A percentile compares a stretch with the other conserved stretches of the same genome.
These are phyloP conservation scores for Kurtzmaniella quercitrusa DNA, from an alignment of 1,139 yeast genomes.

Conservation along the genomic window DNA sequence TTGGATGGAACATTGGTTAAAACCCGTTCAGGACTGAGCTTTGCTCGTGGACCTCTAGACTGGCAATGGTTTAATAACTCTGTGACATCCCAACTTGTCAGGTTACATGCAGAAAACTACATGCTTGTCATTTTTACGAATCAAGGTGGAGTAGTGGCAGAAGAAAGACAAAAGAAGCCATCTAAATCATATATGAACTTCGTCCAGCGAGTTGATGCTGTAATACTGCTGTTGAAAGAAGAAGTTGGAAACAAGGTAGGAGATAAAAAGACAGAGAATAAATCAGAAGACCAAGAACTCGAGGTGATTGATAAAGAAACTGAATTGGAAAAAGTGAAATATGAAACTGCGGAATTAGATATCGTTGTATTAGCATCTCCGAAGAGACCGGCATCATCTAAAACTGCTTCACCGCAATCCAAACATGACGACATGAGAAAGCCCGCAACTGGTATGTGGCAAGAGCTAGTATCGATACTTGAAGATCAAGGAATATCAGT, in stretches of 20 bases:
- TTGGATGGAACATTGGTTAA: constrained; percentile 67
- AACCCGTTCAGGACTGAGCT: constrained; percentile 56
- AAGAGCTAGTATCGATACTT: constrained; percentile 39
- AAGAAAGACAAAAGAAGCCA: constrained; percentile 16
- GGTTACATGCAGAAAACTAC: constrained; percentile 21
- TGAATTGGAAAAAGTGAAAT: not conserved
- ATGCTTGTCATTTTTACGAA: constrained; percentile 74
- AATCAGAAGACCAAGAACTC: too few relatives aligned
- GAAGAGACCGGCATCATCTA: constrained; percentile 40
- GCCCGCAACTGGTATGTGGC: constrained; percentile 75
- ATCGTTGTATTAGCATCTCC: constrained; percentile 65
- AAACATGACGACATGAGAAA: constrained; percentile 54
- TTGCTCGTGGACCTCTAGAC: constrained; percentile 55
- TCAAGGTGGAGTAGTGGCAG: constrained; percentile 65
- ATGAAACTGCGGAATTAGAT: constrained; percentile 14
- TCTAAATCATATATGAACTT: constrained; percentile 54
- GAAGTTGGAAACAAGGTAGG: constrained; percentile 3
- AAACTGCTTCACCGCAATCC: constrained; percentile 24
- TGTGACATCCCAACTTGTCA: constrained; percentile 25
- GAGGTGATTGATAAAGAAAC: not conserved
- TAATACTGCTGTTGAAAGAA: not conserved
- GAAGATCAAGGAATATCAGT: constrained; percentile 16
- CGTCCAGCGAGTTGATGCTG: constrained; percentile 33
- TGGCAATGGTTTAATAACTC: constrained; percentile 60
- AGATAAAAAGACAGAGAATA: not conserved